A percentile compares a stretch with the other conserved stretches of the same genome.
These are phyloP conservation scores for Fraxinus baroniana DNA, from an alignment of 305 asterid species.

Conservation along the genomic window DNA sequence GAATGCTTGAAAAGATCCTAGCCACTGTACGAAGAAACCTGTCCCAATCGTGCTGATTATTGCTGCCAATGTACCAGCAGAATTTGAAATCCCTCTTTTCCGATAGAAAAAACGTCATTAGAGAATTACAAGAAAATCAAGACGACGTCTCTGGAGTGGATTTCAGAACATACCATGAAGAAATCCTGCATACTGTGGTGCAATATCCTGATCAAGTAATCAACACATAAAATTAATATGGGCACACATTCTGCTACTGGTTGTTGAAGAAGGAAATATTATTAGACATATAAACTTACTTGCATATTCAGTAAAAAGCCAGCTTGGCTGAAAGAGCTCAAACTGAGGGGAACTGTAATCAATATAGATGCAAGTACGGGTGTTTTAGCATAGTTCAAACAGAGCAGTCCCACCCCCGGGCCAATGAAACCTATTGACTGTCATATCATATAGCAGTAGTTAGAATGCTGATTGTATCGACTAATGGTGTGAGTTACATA, in stretches of 20 bases:
- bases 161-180: constrained; percentile 62
- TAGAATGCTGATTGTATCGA: not conserved
- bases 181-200: constrained; percentile 84
- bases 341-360: constrained; percentile 68
- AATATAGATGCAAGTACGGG: constrained; percentile 60
- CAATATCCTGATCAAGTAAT: constrained; percentile 93
- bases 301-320: constrained; percentile 90
- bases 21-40: no score
- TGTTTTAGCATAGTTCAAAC: constrained; percentile 69
- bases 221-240: constrained; percentile 1
- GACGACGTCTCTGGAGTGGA: not conserved
- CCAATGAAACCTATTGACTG: constrained; percentile 94
- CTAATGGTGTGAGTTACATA: not conserved
- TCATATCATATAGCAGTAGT: not conserved
- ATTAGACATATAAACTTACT: constrained; percentile 39
- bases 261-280: not conserved
- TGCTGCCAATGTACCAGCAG: no score
- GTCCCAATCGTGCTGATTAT: no score
- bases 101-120: not conserved
- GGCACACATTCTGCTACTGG: not conserved
- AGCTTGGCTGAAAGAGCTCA: constrained; percentile 91
- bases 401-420: constrained; percentile 74
- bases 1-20: no score
- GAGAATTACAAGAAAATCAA: not conserved
- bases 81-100: no score